phyloP scores from a whole-genome alignment of 2,329 filamentous ascomycete species.

The Diaporthe vaccinii region DNA sequence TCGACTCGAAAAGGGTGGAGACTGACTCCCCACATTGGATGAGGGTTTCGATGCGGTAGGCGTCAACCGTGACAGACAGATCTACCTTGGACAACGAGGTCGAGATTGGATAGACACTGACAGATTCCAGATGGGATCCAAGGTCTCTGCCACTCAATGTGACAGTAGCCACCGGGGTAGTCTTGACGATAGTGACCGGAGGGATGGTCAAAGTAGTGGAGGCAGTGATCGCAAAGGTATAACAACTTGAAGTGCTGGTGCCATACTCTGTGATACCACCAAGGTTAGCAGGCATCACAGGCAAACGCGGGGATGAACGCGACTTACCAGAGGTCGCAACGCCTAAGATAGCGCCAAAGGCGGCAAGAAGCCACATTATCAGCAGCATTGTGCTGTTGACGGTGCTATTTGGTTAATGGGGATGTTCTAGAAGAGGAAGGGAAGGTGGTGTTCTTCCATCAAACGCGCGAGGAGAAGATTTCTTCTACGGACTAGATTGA shows the following conservation, averaged over 20 bases:
- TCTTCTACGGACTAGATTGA: neutral
- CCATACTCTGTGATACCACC: neutral
- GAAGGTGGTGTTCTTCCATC: neutral
- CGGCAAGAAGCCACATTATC: slow-evolving; percentile 1
- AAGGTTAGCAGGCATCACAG: neutral
- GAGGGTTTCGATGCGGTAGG: neutral
- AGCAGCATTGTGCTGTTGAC: slow-evolving; percentile 17
- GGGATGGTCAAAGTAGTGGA: neutral
- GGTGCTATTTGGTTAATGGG: neutral
- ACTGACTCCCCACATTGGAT: slow-evolving; percentile 1
- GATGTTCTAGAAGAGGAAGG: neutral
- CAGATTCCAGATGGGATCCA: neutral
- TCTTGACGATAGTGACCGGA: neutral
- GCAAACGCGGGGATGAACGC: too few species aligned
- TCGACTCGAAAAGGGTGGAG: neutral
- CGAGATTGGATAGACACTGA: neutral
- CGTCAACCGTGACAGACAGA: neutral
- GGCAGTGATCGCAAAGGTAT: neutral
- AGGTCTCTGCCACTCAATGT: neutral
- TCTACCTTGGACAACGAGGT: neutral
- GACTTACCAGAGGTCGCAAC: neutral
- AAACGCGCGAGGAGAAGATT: neutral
- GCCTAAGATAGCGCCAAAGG: slow-evolving; percentile 7
- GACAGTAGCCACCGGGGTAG: neutral
- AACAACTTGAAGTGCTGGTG: neutral